phyloP scores from a whole-genome alignment of 176 grass and related monocot genomes.

The Leersia perrieri region DNA sequence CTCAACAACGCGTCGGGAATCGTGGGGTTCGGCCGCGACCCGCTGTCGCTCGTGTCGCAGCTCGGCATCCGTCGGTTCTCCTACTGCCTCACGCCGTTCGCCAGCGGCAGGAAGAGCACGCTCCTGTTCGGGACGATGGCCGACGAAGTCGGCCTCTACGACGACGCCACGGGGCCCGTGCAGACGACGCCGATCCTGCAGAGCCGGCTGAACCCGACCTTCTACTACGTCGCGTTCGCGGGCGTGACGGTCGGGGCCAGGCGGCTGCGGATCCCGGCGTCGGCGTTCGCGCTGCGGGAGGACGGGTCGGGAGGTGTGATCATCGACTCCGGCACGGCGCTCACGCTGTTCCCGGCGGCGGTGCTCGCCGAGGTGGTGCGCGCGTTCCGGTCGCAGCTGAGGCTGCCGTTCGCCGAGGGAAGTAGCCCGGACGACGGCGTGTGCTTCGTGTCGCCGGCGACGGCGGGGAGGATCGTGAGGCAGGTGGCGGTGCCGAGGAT shows the following conservation, averaged over 20 bases:
- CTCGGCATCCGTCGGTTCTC: constrained; percentile 57
- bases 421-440: constrained; percentile 11
- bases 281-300: constrained; percentile 35
- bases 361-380: constrained; percentile 33
- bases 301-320: constrained; percentile 48
- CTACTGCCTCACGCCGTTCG: constrained; percentile 62
- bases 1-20: constrained; percentile 60
- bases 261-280: constrained; percentile 45
- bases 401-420: constrained; percentile 32
- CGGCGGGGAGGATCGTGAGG: neutral
- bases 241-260: constrained; percentile 61
- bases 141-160: constrained; percentile 32
- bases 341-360: constrained; percentile 36
- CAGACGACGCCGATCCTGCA: constrained; percentile 47
- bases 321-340: constrained; percentile 70
- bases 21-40: constrained; percentile 52
- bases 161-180: constrained; percentile 10
- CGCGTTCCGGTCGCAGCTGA: constrained; percentile 38
- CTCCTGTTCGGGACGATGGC: constrained; percentile 59
- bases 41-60: constrained; percentile 69
- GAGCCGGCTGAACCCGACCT: constrained; percentile 31
- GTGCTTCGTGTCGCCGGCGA: constrained; percentile 49
- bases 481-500: constrained; percentile 52
- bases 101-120: constrained; percentile 29
- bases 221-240: constrained; percentile 58